These are phyloP conservation scores for Pachyrhizus erosus DNA, from an alignment of 306 rosid species.

Conservation along the genomic window DNA sequence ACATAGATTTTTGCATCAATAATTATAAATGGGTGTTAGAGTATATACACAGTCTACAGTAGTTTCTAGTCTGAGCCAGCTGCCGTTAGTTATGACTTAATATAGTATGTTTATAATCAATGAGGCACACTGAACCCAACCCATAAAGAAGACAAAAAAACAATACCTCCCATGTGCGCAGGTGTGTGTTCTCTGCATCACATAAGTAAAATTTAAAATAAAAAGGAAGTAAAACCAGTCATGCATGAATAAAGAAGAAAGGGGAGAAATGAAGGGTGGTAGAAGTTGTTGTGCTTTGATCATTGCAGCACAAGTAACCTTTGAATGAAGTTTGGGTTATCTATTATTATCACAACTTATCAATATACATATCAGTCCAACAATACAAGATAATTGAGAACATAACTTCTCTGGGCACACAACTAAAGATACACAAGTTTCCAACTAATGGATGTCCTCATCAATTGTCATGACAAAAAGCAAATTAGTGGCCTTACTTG, in stretches of 20 bases:
- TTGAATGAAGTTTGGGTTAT: neutral
- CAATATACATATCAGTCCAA: constrained; percentile 12
- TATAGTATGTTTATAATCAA: constrained; percentile 8
- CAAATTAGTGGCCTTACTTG: constrained; percentile 62
- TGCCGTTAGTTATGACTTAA: neutral
- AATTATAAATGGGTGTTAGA: constrained; percentile 15
- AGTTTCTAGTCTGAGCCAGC: neutral
- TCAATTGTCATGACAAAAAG: constrained; percentile 37
- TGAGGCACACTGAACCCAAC: constrained; percentile 10
- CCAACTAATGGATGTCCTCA: constrained; percentile 29
- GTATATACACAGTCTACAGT: neutral
- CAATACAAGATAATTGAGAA: constrained; percentile 6
- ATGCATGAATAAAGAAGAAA: constrained; percentile 26
- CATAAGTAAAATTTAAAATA: constrained; percentile 10
- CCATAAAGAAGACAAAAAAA: neutral
- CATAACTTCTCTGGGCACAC: constrained; percentile 40
- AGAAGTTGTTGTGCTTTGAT: neutral
- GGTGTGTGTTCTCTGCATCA: neutral
- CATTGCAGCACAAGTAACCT: constrained; percentile 22
- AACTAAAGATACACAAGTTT: constrained; percentile 26
- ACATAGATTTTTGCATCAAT: constrained; percentile 36
- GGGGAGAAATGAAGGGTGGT: constrained; percentile 11
- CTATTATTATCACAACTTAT: constrained; percentile 5
- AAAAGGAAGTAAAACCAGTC: constrained; percentile 13
- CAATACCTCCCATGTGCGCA: neutral